Base-by-base conservation (phyloP, 768 basidiomycete genomes). In the Floccularia luteovirens region DNA sequence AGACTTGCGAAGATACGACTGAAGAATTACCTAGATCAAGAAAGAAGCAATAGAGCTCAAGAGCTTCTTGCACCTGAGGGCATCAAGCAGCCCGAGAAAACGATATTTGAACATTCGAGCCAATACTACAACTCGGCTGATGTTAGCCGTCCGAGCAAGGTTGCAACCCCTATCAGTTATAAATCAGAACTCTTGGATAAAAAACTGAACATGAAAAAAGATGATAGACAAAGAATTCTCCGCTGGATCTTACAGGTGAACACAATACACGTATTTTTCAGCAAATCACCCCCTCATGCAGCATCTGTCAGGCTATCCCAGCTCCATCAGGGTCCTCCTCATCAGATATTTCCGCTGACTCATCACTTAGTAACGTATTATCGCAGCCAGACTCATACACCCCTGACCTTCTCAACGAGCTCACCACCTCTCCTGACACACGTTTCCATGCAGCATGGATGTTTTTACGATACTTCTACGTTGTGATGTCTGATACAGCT, bases 361-460 rank as follows among this genome's bases (percentile, higher is more conserved):
- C 49, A 17, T 44, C 50, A 24, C 36, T 40, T 41, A 50, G 40
- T 10, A 41, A 19, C 25, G 37, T 44, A 13, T 41, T 47, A n/a
- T 48, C 39, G 16, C 38, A 33, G 36, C 31, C 45, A 34, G 44
- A 36, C 51, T 25, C 43, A 6, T 31, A 36, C 28, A 36, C 39
- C 5, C 35, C 40, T 8, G 58, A 75, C 39, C 60, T 83, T 20
- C 53, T 61, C 28, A 74, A 81, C 36, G 76, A 83, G 40, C 64
- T 85, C 19, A 53, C 54, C 5, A 66, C 59, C 2, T 78, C 72
- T 0, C 66, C 64, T 0, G 70, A 81, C 43, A 82, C 81, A 12
- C 68, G 78, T 3, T 83, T 82, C 47, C 80, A 83, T 41, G 81
- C 81, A 0, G 74, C 63, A 0, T 71, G 76, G 51, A 55, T 83